A percentile compares a stretch with the other conserved stretches of the same genome.
These are phyloP conservation scores for Arthrobotrys conoides DNA, from an alignment of 2,329 filamentous ascomycete species.

Conservation along the genomic window DNA sequence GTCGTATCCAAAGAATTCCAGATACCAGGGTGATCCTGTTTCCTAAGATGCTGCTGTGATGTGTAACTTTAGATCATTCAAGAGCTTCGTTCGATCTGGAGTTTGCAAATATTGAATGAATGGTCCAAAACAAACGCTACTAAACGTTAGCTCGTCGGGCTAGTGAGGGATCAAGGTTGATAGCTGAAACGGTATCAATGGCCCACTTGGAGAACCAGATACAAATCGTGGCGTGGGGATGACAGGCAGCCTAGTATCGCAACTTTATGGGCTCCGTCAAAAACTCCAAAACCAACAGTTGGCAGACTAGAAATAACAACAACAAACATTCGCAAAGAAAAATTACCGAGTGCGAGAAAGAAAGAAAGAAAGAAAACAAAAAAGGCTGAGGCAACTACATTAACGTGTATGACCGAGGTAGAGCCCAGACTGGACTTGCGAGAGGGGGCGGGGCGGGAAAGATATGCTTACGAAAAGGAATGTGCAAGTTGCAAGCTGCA, in stretches of 20 bases:
- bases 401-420: constrained; percentile 20
- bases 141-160: constrained; percentile 39
- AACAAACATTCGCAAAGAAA: neutral
- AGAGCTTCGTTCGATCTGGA: constrained; percentile 1
- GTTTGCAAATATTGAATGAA: constrained; percentile 5
- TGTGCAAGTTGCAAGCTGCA: constrained; percentile 12
- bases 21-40: constrained; percentile 39
- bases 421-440: neutral
- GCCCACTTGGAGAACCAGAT: constrained; percentile 43
- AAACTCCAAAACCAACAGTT: constrained; percentile 13
- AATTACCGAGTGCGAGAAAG: neutral
- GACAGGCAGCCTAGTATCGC: constrained; percentile 49
- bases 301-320: constrained; percentile 15
- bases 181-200: constrained; percentile 50
- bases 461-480: constrained; percentile 29
- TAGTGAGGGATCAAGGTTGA: constrained; percentile 58
- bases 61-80: constrained; percentile 1
- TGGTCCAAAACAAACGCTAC: constrained; percentile 35
- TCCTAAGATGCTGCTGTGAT: neutral
- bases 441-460: neutral
- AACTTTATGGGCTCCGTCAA: constrained; percentile 26
- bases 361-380: neutral
- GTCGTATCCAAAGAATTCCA: constrained; percentile 38
- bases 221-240: constrained; percentile 46
- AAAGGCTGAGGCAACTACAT: neutral